These are phyloP conservation scores for Paramecium caudatum DNA, from an alignment of 73 alveolate species.

Conservation along the genomic window DNA sequence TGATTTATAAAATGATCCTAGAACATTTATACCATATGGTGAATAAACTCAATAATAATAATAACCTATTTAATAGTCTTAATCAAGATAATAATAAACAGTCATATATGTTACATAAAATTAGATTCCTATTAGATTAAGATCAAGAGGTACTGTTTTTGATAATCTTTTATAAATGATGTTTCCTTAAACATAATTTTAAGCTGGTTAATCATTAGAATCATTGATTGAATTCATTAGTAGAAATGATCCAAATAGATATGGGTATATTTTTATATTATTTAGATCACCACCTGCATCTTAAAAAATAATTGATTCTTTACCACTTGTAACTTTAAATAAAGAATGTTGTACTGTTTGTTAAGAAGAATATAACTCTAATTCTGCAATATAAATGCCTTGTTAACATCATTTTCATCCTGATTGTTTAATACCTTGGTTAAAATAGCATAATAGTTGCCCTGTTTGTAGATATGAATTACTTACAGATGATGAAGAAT, in stretches of 20 bases:
- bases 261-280: conserved; percentile 76
- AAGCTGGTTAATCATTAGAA: conserved; percentile 77
- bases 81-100: not conserved
- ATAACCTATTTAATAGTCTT: not conserved
- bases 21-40: conserved; percentile 77
- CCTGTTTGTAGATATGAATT: conserved; percentile 97
- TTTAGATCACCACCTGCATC: conserved; percentile 89
- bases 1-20: conserved; percentile 72
- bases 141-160: conserved; percentile 41
- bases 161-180: conserved; percentile 10
- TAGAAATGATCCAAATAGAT: conserved; percentile 85
- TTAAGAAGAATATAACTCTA: conserved; percentile 85
- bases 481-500: conserved; percentile 96
- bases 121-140: not conserved
- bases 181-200: conserved; percentile 42
- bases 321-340: conserved; percentile 78
- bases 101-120: not conserved
- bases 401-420: conserved; percentile 88
- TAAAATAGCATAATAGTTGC: conserved; percentile 94
- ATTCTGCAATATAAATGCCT: conserved; percentile 84
- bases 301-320: conserved; percentile 77
- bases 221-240: conserved; percentile 80
- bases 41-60: conserved; percentile 16
- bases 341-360: conserved; percentile 84
- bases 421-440: conserved; percentile 92